phyloP scores from a whole-genome alignment of 108 stramenopile genomes.

The Pseudonitzschia multiseries region DNA sequence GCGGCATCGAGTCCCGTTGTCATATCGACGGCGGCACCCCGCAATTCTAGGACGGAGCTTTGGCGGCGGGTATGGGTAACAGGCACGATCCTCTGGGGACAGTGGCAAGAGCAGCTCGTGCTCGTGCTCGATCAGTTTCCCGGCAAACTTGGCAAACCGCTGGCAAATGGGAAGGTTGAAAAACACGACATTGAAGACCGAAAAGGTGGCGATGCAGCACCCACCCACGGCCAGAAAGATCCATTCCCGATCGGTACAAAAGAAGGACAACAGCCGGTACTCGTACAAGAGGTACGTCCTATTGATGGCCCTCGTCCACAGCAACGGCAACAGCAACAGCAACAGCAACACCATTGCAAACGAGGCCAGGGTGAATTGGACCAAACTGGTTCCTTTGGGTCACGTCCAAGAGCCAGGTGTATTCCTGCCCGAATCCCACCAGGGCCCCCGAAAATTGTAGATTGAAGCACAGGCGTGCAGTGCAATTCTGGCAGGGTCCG shows the following conservation, averaged over 20 bases:
- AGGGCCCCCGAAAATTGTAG: slow-evolving; percentile 1
- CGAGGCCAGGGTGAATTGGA: background rate
- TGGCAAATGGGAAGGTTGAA: background rate
- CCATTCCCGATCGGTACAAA: background rate
- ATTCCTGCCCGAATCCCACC: background rate
- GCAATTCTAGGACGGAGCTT: background rate
- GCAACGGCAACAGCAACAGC: background rate
- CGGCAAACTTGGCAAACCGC: background rate
- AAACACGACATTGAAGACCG: background rate
- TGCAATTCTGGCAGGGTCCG: background rate
- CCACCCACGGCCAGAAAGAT: background rate
- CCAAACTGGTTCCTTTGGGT: background rate
- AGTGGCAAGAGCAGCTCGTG: background rate
- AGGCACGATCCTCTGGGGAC: too few relatives aligned
- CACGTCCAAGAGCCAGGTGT: background rate
- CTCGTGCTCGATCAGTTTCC: background rate
- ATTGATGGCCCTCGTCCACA: background rate
- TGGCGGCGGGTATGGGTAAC: too few relatives aligned
- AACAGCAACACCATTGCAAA: background rate
- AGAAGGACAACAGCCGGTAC: background rate
- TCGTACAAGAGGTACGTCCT: background rate
- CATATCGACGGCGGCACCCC: too few relatives aligned
- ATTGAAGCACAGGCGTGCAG: background rate
- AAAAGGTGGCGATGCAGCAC: background rate
- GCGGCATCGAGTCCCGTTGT: too few relatives aligned